Base-by-base conservation (phyloP, 192 early-diverging fungal genomes). In the Coemansia guatemalensis region DNA sequence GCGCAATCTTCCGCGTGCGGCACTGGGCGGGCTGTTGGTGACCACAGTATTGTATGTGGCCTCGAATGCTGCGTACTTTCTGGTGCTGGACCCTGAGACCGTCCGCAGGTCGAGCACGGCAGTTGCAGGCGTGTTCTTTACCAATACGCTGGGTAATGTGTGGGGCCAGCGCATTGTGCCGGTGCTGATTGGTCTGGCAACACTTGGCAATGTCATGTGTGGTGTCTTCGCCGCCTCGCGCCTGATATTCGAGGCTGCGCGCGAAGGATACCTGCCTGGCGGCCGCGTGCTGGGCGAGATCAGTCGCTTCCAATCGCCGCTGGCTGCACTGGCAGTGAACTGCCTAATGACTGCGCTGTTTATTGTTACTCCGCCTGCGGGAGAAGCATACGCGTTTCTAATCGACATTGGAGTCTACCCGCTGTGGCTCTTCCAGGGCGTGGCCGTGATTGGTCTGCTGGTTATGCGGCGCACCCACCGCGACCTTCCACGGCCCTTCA, bases 1-100 rank as follows among this genome's bases (percentile, higher is more conserved):
- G 47, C 82, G 81, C 60, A 88, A 86, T 59, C 69, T 88, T 60
- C 86, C 85, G 26, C 70, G 81, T 0, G 83, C 83, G 18, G 84
- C 84, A 12, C 48, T 83, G 27, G 75, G 83, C 41, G 85, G 83
- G 1, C 59, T 87, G 48, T 53, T 71, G 21, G 58, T 82, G 2
- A 83, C 85, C 7, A 78, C 85, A 0, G 47, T 69, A 14, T 64
- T 88, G 17, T 88, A 88, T 51, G 58, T 86, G n/a, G 62, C 86
- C 21, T 74, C 62, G 23, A 83, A 86, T 50, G 69, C 75, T 17
- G 80, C 85, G n/a, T 84, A 83, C 58, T 86, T 86, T 53, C 23
- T 80, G 23, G 78, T 83, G 17, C 68, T 86, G 6, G 73, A 74
- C 21, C 57, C 66, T 3, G 78, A 69, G 3, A 67, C 78, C 17